These are phyloP conservation scores for Phaeosphaeriaceae sp. DNA, from an alignment of 2,329 filamentous ascomycete species.

Conservation along the genomic window DNA sequence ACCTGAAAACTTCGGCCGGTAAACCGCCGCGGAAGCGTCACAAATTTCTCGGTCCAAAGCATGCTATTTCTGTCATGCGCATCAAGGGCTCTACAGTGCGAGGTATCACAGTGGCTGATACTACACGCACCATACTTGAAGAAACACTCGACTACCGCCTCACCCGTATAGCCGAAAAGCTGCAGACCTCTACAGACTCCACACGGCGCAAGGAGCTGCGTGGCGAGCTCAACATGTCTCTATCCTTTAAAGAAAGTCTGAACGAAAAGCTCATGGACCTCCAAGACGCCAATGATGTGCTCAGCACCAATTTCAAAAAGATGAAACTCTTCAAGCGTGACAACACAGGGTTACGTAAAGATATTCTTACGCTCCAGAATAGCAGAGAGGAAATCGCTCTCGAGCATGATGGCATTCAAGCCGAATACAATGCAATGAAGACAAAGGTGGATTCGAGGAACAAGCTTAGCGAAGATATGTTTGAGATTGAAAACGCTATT, in stretches of 20 bases:
- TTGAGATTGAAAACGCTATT: slow-evolving; percentile 47
- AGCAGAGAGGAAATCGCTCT: slow-evolving; percentile 58
- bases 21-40: slow-evolving; percentile 38
- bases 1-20: slow-evolving; percentile 18
- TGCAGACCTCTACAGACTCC: slow-evolving; percentile 49
- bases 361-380: slow-evolving; percentile 56
- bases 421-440: slow-evolving; percentile 34
- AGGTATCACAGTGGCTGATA: slow-evolving; percentile 59
- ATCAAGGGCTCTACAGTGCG: slow-evolving; percentile 44
- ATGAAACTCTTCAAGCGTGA: slow-evolving; percentile 53
- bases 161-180: slow-evolving; percentile 48
- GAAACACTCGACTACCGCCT: slow-evolving; percentile 57
- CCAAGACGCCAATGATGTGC: slow-evolving; percentile 59
- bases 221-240: slow-evolving; percentile 55
- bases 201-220: slow-evolving; percentile 48
- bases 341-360: slow-evolving; percentile 54
- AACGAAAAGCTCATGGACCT: slow-evolving; percentile 58
- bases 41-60: slow-evolving; percentile 36
- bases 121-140: slow-evolving; percentile 58
- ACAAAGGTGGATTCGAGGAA: slow-evolving; percentile 31
- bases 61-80: slow-evolving; percentile 45
- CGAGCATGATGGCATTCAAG: slow-evolving; percentile 57
- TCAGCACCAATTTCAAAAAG: slow-evolving; percentile 54
- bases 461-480: slow-evolving; percentile 39
- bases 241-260: slow-evolving; percentile 56